Base-by-base conservation (phyloP, 352 stramenopile genomes). In the Globisporangium camurandrum region DNA sequence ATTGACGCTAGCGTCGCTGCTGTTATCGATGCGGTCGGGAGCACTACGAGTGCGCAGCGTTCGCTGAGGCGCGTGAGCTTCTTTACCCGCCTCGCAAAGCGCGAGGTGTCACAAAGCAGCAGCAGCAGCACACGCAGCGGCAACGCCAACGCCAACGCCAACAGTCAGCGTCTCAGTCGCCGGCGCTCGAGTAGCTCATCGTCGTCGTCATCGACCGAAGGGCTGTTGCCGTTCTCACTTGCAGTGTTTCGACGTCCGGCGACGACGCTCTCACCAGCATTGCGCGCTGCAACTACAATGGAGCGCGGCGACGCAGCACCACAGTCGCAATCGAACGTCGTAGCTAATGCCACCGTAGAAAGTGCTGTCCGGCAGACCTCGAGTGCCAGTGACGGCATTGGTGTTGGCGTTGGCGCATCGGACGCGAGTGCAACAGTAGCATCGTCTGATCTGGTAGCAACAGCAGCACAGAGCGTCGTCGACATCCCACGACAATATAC, bases 181-280 rank as follows among this genome's bases (percentile, higher is more conserved):
- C 39, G 8, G 33, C 24, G 22, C 6, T 57, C 50, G 8, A 28
- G 53, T 26, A 45, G 30, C 30, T 49, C 36, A 1, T 49, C 44
- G 9, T 45, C 16, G 22, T 54, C 45, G 23, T 54, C 34, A 16
- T 53, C 45, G 14, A 49, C 45, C 0, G 52, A 49, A 14, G 37
- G 28, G 22, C 22, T 49, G 9, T 22, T 44, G 16, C 27, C 51
- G 16, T 23, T 51, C 11, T 51, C 51, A 30, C 34, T 52, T 7
- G 24, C 37, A 8, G 22, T 33, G 23, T 42, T 39, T 16, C 40
- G 43, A 27, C 38, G 44, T 34, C n/a, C 9, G 30, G 8, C 31
- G 9, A 48, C 51, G 1, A 48, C 40, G n/a, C 26, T 58, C 14
- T 49, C 51, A 2, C 44, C 51, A 23, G 5, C 47, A 28, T 17